Evolutionary conservation across 805 yeast genomes (phyloP), one percentile per base, ranked within the genome.

Genomic region (Lachancea sp.): DNA sequence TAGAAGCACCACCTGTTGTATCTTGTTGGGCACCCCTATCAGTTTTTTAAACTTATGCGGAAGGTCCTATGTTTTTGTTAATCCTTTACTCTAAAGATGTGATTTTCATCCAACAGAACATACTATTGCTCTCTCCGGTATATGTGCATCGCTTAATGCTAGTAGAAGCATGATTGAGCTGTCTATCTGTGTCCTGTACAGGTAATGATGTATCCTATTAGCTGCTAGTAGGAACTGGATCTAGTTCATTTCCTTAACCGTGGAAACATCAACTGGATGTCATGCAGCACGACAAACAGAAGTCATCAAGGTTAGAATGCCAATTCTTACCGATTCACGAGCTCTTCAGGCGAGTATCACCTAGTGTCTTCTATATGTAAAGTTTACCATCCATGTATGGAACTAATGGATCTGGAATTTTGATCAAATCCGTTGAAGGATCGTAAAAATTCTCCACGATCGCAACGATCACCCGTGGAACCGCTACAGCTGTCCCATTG

Each of bases 401-500:
- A 45, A 77, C 71, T 38, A 89, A 67, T 1, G 76, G 83, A 33
- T 74, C 61, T 4, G 97, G 97, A 38, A 89, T 74, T 9, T 55
- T 47, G 5, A 89, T 72, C 4, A 70, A 59, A 11, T 77, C 64
- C 0, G 74, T 70, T 3, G 49, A 60, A 2, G 78, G 73, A 46
- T 87, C 81, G 54, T 83, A 92, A 50, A 73, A 74, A 58, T 83
- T 92, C 63, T 92, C 98, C 4, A 90, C 65, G n/a, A 92, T 71
- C 1, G 97, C 96, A 16, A 89, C 72, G 15, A 92, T 78, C 1
- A 89, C 81, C 44, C 98, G 69, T 2, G 98, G 98, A 12, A 90
- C 81, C 1, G 98, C 98, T 74, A 89, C 73, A 2, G 96, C 96
- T 0, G 98, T 92, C 13, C 97, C 98, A 50, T 92, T 92, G 34